These are phyloP conservation scores for Epichloe elymi DNA, from an alignment of 2,329 filamentous ascomycete species.

Conservation along the genomic window DNA sequence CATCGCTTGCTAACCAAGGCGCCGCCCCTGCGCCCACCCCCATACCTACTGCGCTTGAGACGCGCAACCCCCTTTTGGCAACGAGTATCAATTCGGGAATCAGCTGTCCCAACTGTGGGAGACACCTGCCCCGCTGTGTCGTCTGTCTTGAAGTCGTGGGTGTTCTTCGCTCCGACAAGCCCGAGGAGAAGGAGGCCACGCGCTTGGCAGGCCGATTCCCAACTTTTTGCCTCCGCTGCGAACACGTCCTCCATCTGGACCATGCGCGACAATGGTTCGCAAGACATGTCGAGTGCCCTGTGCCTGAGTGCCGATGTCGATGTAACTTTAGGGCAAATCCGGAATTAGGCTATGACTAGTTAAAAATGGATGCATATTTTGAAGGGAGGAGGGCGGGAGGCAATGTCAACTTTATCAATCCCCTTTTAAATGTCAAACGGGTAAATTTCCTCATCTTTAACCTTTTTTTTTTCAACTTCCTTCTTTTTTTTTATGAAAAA, in stretches of 20 bases:
- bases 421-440: too few species aligned
- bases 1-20: conserved; percentile 31
- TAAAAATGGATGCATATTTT: background rate
- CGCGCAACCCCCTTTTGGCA: conserved; percentile 44
- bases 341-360: conserved; percentile 38
- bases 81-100: conserved; percentile 47
- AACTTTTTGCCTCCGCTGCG: conserved; percentile 56
- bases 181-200: conserved; percentile 36
- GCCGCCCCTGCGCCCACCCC: conserved; percentile 9
- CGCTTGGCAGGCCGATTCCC: conserved; percentile 44
- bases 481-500: too few species aligned
- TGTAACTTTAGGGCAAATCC: conserved; percentile 50
- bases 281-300: conserved; percentile 51
- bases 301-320: conserved; percentile 53
- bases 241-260: conserved; percentile 55
- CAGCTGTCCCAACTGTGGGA: conserved; percentile 52
- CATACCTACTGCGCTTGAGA: conserved; percentile 20
- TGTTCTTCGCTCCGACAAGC: conserved; percentile 45
- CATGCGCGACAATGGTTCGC: conserved; percentile 56
- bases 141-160: conserved; percentile 56
- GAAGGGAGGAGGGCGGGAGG: background rate
- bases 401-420: background rate
- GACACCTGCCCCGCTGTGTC: conserved; percentile 53
- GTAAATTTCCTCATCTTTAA: too few species aligned
- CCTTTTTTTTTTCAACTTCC: too few species aligned